Evolutionary conservation across 768 basidiomycete genomes (phyloP), one percentile per base, ranked within the genome.

Genomic region (Holtermannia corniformis): DNA sequence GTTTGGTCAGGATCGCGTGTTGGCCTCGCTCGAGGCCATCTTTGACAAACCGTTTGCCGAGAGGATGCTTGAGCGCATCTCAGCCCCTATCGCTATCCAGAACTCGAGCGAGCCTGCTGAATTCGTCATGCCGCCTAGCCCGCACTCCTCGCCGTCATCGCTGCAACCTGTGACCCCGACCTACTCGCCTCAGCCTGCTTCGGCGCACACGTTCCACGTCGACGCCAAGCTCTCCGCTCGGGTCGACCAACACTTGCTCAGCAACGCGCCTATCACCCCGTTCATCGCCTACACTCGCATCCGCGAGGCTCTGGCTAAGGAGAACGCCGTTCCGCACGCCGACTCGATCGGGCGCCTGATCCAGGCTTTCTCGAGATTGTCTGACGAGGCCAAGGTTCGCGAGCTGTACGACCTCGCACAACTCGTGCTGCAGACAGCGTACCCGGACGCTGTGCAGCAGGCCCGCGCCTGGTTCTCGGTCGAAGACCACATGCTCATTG

Each of bases 401-500:
- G 76, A 79, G 43, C 71, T 85, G 19, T 95, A 96, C 72, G 73
- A 75, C 19, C 74, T 80, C 22, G 82, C 83, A 5, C 88, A 92
- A 71, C 65, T 65, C 12, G 73, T 84, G 1, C 68, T 93, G 20
- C 63, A 75, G 3, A 67, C 0, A 57, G 81, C 28, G 74, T 77
- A 59, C 49, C 74, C 62, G 76, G 69, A 75, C 0, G 71, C 73
- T 62, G 10, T 37, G 10, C 58, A 54, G 32, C 84, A 84, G 62
- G 70, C 77, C 13, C 61, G 70, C 20, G 76, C 77, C 1, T 97
- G 92, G 91, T 80, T 82, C 67, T 62, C 72, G 23, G 74, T 97
- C 41, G 93, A 97, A 70, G 85, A 93, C 70, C 77, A 79, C 53
- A 96, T 96, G 90, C 78, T 97, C 57, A 81, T 87, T 51, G 88